phyloP scores from a whole-genome alignment of 1,139 yeast species.

The Taphrina populina region DNA sequence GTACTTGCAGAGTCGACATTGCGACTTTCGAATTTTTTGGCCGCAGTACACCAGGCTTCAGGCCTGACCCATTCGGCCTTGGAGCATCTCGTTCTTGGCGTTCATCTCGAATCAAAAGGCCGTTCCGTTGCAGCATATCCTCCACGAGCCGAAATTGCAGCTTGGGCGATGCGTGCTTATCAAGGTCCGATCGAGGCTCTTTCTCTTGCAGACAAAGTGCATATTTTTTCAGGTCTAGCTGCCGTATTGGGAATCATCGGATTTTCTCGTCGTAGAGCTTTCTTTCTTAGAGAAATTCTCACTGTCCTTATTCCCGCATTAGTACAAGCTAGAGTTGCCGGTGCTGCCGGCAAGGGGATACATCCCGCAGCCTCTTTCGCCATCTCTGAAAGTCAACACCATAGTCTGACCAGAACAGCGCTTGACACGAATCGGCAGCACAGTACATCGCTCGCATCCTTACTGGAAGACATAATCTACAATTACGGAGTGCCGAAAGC shows the following conservation, averaged over 20 bases:
- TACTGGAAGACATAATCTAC: slow-evolving; percentile 44
- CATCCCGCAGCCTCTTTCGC: slow-evolving; percentile 38
- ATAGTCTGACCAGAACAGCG: slow-evolving; percentile 5
- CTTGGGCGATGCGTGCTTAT: slow-evolving; percentile 38
- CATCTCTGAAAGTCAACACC: slow-evolving; percentile 21
- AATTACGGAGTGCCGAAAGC: slow-evolving; percentile 41
- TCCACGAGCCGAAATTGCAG: slow-evolving; percentile 35
- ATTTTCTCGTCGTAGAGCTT: slow-evolving; percentile 64
- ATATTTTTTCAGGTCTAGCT: slow-evolving; percentile 66
- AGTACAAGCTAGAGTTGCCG: slow-evolving; percentile 39
- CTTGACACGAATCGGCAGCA: slow-evolving; percentile 1
- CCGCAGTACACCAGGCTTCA: slow-evolving; percentile 55
- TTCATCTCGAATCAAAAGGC: slow-evolving; percentile 40
- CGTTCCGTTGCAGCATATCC: slow-evolving; percentile 39
- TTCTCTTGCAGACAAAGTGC: slow-evolving; percentile 42
- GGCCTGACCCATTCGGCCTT: slow-evolving; percentile 52
- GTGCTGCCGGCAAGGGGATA: slow-evolving; percentile 40
- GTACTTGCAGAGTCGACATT: slow-evolving; percentile 73
- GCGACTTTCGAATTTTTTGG: slow-evolving; percentile 63
- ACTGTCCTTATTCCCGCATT: slow-evolving; percentile 54
- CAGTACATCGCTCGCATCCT: slow-evolving; percentile 18
- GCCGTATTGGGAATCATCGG: slow-evolving; percentile 63
- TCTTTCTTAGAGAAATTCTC: slow-evolving; percentile 63
- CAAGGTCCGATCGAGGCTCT: slow-evolving; percentile 40
- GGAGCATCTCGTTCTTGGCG: slow-evolving; percentile 48